Evolutionary conservation across 192 early-diverging fungal genomes (phyloP), one percentile per base, ranked within the genome.

Genomic region (Umbelopsis ramanniana): DNA sequence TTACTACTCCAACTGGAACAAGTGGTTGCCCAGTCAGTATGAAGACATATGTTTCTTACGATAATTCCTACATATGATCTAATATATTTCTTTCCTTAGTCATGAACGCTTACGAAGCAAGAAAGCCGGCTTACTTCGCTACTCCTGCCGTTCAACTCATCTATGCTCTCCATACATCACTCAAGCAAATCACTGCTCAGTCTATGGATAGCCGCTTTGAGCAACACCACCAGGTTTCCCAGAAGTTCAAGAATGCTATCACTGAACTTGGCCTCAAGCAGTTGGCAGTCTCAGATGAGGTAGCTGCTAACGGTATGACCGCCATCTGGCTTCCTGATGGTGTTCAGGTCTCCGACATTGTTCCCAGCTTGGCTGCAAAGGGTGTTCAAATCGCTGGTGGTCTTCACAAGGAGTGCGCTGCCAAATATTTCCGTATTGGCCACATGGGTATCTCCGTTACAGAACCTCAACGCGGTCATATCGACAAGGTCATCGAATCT

Each of bases 141-240:
- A 99, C 97, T 35, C 97, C 97, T 14, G 89, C 94, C 52, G 97
- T 99, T 54, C 95, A 96, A 85, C 87, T 93, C 46, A 88, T 99
- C 79, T 86, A 90, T 80, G 95, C 96, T 26, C 91, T 99, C 40
- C 86, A 95, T 77, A 85, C 89, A 24, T 92, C 93, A 66, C 87
- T 99, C 67, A 84, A 87, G 78, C 92, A 93, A 82, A 81, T 96
- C 35, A 85, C 93, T 52, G 81, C 76, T 57, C 79, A 83, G 46
- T 79, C 88, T 47, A 83, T 98, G 85, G 94, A 96, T 72, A 66
- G 73, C 9, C 90, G 95, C 45, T 95, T 95, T 80, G 88, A 74
- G 9, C 84, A 90, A 48, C 96, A 99, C 76, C 84, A 84, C 72
- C 83, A 86, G 77, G 94, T 91, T 43, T 86, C 89, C 33, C 83